A percentile compares a stretch with the other conserved stretches of the same genome.
Conservation (phyloP, 2,329 filamentous ascomycete genomes). For the Beauveria bassiana region DNA sequence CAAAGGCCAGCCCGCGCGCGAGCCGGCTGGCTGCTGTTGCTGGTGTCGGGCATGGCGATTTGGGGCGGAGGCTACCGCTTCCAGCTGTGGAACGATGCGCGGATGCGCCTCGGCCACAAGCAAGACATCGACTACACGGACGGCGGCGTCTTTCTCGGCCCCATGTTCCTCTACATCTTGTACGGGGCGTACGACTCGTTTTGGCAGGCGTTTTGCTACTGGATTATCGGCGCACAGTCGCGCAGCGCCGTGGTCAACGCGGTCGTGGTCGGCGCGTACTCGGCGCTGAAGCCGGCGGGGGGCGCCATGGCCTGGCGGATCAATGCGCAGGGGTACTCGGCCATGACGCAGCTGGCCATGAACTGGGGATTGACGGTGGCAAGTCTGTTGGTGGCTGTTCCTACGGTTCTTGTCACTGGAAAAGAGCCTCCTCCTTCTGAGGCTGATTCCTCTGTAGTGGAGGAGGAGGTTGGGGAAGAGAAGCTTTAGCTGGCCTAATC, state of each 20-base stretch:
- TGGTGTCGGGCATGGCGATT: slow-evolving; percentile 41
- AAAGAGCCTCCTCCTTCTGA: neutral
- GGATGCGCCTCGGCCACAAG: slow-evolving; percentile 21
- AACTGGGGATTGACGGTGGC: neutral
- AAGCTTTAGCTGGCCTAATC: neutral
- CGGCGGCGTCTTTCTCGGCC: slow-evolving; percentile 54
- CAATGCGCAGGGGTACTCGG: neutral
- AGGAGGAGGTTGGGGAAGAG: neutral
- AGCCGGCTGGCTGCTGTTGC: slow-evolving; percentile 27
- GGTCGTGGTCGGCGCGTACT: slow-evolving; percentile 87
- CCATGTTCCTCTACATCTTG: slow-evolving; percentile 85
- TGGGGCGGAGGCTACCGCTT: slow-evolving; percentile 57
- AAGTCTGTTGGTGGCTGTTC: neutral
- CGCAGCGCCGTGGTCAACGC: slow-evolving; percentile 75
- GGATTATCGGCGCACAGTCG: slow-evolving; percentile 41
- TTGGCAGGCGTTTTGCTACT: slow-evolving; percentile 89
- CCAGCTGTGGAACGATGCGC: slow-evolving; percentile 46
- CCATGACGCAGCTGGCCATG: neutral
- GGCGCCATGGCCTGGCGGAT: slow-evolving; percentile 65
- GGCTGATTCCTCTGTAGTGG: neutral
- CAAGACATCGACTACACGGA: neutral
- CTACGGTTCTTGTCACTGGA: neutral
- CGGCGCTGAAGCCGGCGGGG: slow-evolving; percentile 74
- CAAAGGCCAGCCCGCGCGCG: slow-evolving; percentile 49
- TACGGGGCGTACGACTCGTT: slow-evolving; percentile 84